Base-by-base conservation (phyloP, 176 grass and related monocot species). In the Carex cristatella region DNA sequence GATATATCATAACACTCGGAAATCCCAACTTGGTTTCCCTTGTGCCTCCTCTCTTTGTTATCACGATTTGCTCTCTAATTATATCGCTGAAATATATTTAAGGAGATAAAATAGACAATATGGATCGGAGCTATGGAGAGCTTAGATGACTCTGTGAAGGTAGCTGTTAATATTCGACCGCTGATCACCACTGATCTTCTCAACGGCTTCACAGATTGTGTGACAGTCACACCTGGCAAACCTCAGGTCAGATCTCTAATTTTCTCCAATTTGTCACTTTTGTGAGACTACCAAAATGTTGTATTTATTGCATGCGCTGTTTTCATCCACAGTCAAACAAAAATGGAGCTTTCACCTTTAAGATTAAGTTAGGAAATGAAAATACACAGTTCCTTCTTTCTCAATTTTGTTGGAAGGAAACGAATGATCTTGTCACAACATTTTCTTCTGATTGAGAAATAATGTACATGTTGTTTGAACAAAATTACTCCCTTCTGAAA, bases 151-250 rank as follows among this genome's bases (percentile, higher is more conserved):
- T 87, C 88, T 75, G 96, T 99, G 27, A 99, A 95, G 88, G 96
- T 99, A 0, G 93, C 90, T 9, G 93, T 99, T 65, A 99, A 99
- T 79, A 82, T 95, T n/a, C 83, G 96, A 44, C 96, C 96, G 31
- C 93, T 98, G 23, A 95, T 98, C 83, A 98, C 93, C 44, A 5
- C 65, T 3, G 95, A 98, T 87, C 95, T 98, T 56, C 88, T 92
- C 66, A 81, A 89, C 0, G 96, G 96, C 2, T 93, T 88, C 69
- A 92, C 93, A 1, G 90, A 98, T 57, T 98, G 96, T 57, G 91
- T 95, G 44, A 89, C 90, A 7, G 71, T 98, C 76, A 86, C 89
- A 5, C 93, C 89, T 0, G 93, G 93, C 10, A 91, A 94, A 48
- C 96, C 96, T n/a, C 96, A 98, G 96, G 96, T 98, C 81, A n/a